Conservation (phyloP, 371 early-diverging fungal species). For the Mucor racemosus region DNA sequence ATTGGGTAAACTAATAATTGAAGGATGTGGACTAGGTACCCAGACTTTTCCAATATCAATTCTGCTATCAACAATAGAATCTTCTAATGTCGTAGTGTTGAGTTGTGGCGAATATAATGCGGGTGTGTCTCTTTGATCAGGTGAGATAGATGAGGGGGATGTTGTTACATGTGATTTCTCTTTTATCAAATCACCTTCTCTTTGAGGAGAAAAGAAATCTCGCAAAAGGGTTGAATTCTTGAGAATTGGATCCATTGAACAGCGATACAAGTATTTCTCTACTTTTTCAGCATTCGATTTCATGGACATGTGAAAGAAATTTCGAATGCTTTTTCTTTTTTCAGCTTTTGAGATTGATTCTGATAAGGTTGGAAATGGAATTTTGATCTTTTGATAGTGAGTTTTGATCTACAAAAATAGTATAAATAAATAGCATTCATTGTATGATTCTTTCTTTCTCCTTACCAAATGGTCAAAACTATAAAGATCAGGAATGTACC, state of each 20-base stretch:
- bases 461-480: slow-evolving; percentile 66
- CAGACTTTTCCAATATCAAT: slow-evolving; percentile 17
- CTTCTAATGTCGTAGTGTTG: slow-evolving; percentile 2
- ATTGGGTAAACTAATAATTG: slow-evolving; percentile 15
- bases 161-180: neutral
- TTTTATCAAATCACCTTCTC: slow-evolving; percentile 44
- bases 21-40: slow-evolving; percentile 23
- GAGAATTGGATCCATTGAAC: slow-evolving; percentile 37
- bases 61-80: slow-evolving; percentile 12
- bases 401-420: slow-evolving; percentile 38
- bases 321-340: slow-evolving; percentile 44
- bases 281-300: slow-evolving; percentile 53
- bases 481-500: slow-evolving; percentile 65
- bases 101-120: slow-evolving; percentile 4
- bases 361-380: slow-evolving; percentile 46
- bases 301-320: slow-evolving; percentile 26
- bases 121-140: neutral
- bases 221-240: slow-evolving; percentile 43
- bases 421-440: neutral
- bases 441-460: neutral
- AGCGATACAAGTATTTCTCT: slow-evolving; percentile 47
- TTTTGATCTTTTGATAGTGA: slow-evolving; percentile 48
- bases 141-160: slow-evolving; percentile 6
- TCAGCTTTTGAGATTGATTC: slow-evolving; percentile 31
- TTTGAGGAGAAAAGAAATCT: slow-evolving; percentile 55